A percentile compares a stretch with the other conserved stretches of the same genome.
These are phyloP conservation scores for Biscutella laevigata DNA, from an alignment of 441 rosid species.

Conservation along the genomic window DNA sequence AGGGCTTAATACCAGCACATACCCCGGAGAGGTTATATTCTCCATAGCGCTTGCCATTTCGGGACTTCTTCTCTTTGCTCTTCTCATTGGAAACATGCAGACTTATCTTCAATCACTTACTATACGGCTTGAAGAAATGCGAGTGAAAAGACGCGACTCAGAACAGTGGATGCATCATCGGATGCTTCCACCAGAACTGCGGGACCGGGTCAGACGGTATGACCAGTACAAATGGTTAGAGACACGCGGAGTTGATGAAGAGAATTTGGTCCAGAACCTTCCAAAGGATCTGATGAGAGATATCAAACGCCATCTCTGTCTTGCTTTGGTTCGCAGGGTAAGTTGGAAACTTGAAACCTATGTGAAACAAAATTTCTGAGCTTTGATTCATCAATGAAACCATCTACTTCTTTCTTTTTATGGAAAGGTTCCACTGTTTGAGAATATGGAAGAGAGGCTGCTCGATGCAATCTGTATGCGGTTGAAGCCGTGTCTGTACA, in stretches of 20 bases:
- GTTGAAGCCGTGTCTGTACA: constrained; percentile 76
- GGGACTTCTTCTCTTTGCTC: constrained; percentile 95
- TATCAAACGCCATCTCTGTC: constrained; percentile 91
- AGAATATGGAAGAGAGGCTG: constrained; percentile 85
- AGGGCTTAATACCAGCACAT: constrained; percentile 92
- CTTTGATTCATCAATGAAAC: neutral
- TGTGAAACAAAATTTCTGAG: too few relatives aligned
- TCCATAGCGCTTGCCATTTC: constrained; percentile 77
- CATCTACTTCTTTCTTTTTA: neutral
- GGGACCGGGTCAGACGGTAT: constrained; percentile 86
- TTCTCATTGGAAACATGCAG: constrained; percentile 99
- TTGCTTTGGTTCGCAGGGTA: constrained; percentile 92
- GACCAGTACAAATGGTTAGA: constrained; percentile 99
- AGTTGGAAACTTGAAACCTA: too few relatives aligned
- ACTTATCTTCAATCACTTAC: constrained; percentile 97
- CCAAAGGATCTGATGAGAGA: constrained; percentile 97
- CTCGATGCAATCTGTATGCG: constrained; percentile 98
- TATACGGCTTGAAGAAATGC: constrained; percentile 93
- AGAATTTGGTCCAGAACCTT: constrained; percentile 71
- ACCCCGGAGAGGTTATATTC: constrained; percentile 78
- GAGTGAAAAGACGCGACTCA: constrained; percentile 98
- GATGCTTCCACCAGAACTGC: constrained; percentile 73
- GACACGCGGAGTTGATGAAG: constrained; percentile 97
- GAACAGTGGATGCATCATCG: constrained; percentile 99
- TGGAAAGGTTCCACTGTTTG: constrained; percentile 81